These are phyloP conservation scores for Eimeria brunetti DNA, from an alignment of 169 alveolate genomes.

Conservation along the genomic window DNA sequence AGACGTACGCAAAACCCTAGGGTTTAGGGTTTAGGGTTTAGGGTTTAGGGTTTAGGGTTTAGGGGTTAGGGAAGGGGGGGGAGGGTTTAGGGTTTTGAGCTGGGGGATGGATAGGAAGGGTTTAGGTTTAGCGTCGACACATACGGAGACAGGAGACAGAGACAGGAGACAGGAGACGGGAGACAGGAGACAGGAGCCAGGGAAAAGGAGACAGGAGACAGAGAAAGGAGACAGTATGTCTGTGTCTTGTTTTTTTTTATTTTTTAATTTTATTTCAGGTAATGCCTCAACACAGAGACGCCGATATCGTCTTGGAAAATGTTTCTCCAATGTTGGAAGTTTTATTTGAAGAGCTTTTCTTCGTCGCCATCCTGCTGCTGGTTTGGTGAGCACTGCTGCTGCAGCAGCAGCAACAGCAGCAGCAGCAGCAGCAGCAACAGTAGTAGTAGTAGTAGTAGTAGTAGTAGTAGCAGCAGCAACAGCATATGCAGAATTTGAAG, in stretches of 20 bases:
- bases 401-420: too few species aligned
- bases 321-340: conserved; percentile 85
- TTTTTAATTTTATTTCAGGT: conserved; percentile 8
- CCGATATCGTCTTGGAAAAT: conserved; percentile 72
- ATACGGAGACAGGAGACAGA: background rate
- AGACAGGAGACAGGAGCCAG: background rate
- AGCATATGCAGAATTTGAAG: too few species aligned
- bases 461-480: background rate
- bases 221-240: background rate
- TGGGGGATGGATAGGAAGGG: background rate
- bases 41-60: background rate
- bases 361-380: conserved; percentile 86
- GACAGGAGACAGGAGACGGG: background rate
- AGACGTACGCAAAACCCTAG: conserved; percentile 73
- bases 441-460: background rate
- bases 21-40: background rate
- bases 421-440: background rate
- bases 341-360: conserved; percentile 87
- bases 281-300: conserved; percentile 61
- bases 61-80: too few species aligned
- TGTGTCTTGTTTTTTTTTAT: background rate
- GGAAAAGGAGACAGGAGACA: background rate
- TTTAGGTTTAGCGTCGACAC: background rate
- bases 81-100: too few species aligned
- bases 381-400: conserved; percentile 87